Evolutionary conservation across 225 moss, liverwort and hornwort genomes (phyloP), one percentile per base, ranked within the genome.

Genomic region (Straminergon stramineum): DNA sequence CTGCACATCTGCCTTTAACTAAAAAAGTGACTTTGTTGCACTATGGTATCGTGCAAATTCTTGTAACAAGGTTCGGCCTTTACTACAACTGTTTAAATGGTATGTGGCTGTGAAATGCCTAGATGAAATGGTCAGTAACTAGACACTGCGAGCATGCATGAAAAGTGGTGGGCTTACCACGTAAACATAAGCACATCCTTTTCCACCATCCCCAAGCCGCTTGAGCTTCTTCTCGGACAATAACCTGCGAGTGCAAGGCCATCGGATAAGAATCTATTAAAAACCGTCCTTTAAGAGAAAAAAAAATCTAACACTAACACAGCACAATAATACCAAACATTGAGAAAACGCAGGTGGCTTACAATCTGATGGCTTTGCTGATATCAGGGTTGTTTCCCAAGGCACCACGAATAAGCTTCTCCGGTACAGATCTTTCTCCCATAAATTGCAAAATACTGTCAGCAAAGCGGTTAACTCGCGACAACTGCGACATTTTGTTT

Each of bases 341-440:
- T 89, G 53, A 69, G 28, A 69, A 24, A 39, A 68, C 52, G 37
- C 48, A 74, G 7, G 75, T 52, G 81, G 81, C 90, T 92, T 96
- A 97, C 97, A 96, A 89, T 93, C 96, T 92, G 85, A 97, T 93
- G 52, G 96, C 97, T 91, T 97, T 97, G 96, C 97, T 97, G 90
- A 95, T 96, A 87, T 96, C 97, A 84, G 96, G 97, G 83, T 96
- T 97, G 81, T 97, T 97, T 92, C 96, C 97, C 91, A 97, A 90
- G 20, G 96, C 94, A 90, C 87, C 93, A 55, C 97, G 96, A 76
- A 97, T 97, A 78, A 96, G 94, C 91, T 97, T 97, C 92, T 97
- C 97, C 53, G 95, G 93, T 58, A 94, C 93, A 85, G 90, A 93
- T 84, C 90, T 91, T 80, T 94, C 94, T 82, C 96, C 95, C 88